Evolutionary conservation across 257 asterid genomes (phyloP).

Genomic region (Plantago ovata): DNA sequence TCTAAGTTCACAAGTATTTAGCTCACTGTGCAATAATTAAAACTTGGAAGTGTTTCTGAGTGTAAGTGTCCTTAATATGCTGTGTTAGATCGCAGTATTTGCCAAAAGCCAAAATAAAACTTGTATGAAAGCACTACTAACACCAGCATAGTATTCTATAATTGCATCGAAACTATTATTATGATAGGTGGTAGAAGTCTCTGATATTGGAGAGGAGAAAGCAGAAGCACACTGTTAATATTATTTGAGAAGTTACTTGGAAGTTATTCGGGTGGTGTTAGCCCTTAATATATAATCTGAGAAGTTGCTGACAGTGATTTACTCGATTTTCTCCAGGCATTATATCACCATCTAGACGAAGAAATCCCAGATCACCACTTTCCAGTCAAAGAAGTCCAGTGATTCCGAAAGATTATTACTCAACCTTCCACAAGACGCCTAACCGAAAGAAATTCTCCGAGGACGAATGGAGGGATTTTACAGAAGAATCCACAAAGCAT

Average conservation of each 20-base stretch:
- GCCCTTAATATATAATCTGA: background rate
- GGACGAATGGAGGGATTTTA: constrained; percentile 75
- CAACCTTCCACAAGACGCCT: constrained; percentile 69
- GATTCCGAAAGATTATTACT: constrained; percentile 32
- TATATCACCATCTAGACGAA: constrained; percentile 30
- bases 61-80: no score
- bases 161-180: no score
- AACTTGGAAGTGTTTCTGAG: no score
- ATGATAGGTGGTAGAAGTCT: no score
- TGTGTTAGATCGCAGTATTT: no score
- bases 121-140: no score
- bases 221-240: no score
- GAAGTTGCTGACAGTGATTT: background rate
- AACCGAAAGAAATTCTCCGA: constrained; percentile 49
- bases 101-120: no score
- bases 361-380: constrained; percentile 25
- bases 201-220: no score
- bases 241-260: no score
- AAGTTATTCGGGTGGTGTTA: no score
- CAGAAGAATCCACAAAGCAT: constrained; percentile 61
- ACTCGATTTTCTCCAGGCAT: constrained; percentile 28
- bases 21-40: background rate
- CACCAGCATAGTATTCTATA: no score
- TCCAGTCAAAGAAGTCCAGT: constrained; percentile 22
- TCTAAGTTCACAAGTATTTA: background rate